Evolutionary conservation across 257 asterid species (phyloP).

Genomic region (Solanum megistacrolobum): DNA sequence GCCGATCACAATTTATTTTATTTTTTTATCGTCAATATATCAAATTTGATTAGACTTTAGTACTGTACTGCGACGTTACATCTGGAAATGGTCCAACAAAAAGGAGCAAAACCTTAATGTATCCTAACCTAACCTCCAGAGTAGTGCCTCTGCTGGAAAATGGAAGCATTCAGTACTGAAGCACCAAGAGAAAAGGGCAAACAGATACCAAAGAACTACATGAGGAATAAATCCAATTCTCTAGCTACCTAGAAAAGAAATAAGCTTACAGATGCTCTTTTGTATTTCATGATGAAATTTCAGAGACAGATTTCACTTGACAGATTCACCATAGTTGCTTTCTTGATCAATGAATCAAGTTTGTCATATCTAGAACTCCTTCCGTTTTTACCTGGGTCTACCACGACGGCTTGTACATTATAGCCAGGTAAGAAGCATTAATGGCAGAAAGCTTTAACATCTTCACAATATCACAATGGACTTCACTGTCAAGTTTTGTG

Average conservation of each 20-base stretch:
- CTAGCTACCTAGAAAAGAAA: conserved; percentile 2
- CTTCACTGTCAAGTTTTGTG: conserved; percentile 50
- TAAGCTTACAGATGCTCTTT: conserved; percentile 11
- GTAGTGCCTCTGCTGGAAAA: background rate
- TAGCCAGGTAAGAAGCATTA: conserved; percentile 26
- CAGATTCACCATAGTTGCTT: conserved; percentile 5
- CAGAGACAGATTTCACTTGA: conserved; percentile 15
- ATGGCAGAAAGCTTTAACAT: conserved; percentile 18
- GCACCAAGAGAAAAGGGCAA: background rate
- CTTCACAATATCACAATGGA: conserved; percentile 4
- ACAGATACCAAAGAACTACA: background rate
- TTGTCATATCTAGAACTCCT: conserved; percentile 19
- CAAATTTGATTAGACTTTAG: background rate
- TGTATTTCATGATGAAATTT: conserved; percentile 5
- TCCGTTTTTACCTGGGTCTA: background rate
- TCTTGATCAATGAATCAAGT: conserved; percentile 28
- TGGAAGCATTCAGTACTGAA: background rate
- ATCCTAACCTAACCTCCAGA: background rate
- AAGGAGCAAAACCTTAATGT: background rate
- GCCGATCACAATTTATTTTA: background rate
- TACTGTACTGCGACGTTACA: background rate
- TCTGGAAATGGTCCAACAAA: conserved; percentile 3
- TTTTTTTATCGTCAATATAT: background rate
- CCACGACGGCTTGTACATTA: conserved; percentile 4
- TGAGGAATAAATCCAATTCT: background rate